Base-by-base conservation (phyloP, 331 rosid genomes). In the Phaseolus coccineus region DNA sequence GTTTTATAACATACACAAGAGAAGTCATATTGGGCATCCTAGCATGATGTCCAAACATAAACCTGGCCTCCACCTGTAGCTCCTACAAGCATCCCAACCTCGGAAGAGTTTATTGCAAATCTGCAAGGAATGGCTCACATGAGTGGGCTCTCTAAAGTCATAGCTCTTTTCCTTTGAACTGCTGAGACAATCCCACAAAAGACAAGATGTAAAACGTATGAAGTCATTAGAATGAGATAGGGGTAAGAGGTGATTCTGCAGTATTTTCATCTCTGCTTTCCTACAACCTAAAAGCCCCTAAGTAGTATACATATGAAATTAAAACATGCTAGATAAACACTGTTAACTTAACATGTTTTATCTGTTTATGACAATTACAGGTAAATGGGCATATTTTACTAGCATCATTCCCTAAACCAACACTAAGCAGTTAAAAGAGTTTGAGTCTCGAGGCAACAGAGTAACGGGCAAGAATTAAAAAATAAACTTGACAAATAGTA, bases 21-120 rank as follows among this genome's bases (percentile, higher is more conserved):
- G 30, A 3, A 56, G 30, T 57, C 42, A 70, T 28, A 47, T 12
- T 19, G 64, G 62, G 35, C 62, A 52, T 79, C 73, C 81, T 88
- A 69, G 80, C 68, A 40, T 71, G 80, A 61, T 37, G 92, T 91
- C 98, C 98, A 93, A 24, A 91, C 24, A 84, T 91, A 95, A 70
- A 90, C 91, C 87, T 91, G 96, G 58, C 98, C 99, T 51, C 98
- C 99, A 37, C 92, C 82, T 8, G 98, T 95, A 73, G 89, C 91
- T 88, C 91, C 97, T 33, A 94, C 99, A 13, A 93, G 88, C 84
- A 80, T 91, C 78, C 99, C 99, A 58, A 95, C 84, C 70, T 87
- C 83, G 40, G 1, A 80, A 58, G 94, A 87, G 82, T 89, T 89
- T 35, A 84, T 85, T 67, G 76, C 92, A 14, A 91, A 89, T 86